Evolutionary conservation across 1,284 basidiomycete species (phyloP), one percentile per base, ranked within the genome.

Genomic region (Ustilago curta): DNA sequence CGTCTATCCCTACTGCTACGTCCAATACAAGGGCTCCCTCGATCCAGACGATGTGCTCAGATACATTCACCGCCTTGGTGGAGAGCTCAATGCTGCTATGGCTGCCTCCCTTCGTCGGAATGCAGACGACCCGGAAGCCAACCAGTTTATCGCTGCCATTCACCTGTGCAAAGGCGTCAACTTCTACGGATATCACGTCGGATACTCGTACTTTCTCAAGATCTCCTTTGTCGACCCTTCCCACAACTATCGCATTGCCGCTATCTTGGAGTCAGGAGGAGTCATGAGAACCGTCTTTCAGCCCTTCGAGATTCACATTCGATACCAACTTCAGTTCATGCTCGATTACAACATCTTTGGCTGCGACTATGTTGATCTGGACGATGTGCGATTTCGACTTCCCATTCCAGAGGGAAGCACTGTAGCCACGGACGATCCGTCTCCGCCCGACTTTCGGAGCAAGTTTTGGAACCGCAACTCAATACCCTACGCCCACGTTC

Each of bases 291-390:
- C 77, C 64, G 88, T 91, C 8, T 97, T 91, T 84, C 83, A 85
- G 66, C 78, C 83, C 8, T 82, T 76, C 61, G 96, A 99, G 85
- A 92, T 91, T 69, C 96, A 99, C 86, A 88, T 98, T 80, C 92
- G 90, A 81, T 97, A 91, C 84, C 87, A 91, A 45, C 88, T 98
- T 25, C 95, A 98, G 85, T 97, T 97, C 86, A 90, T 98, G 89
- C 92, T 92, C 84, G 96, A 99, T 86, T 95, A 93, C 85, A 94
- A 94, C 67, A 88, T 99, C 37, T 97, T 95, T 81, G 96, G 96
- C 2, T 98, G 96, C 84, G 94, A 93, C 9, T 93, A 91, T 89
- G 87, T 98, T 51, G 91, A 96, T 63, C 78, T 89, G 3, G 85
- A 84, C 18, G 86, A 87, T 12, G 87, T 87, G 5, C 84, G 80